A percentile compares a stretch with the other conserved stretches of the same genome.
Evolutionary conservation across 2,329 filamentous ascomycete species (phyloP).

Genomic region (Decorospora gaudefroyi): DNA sequence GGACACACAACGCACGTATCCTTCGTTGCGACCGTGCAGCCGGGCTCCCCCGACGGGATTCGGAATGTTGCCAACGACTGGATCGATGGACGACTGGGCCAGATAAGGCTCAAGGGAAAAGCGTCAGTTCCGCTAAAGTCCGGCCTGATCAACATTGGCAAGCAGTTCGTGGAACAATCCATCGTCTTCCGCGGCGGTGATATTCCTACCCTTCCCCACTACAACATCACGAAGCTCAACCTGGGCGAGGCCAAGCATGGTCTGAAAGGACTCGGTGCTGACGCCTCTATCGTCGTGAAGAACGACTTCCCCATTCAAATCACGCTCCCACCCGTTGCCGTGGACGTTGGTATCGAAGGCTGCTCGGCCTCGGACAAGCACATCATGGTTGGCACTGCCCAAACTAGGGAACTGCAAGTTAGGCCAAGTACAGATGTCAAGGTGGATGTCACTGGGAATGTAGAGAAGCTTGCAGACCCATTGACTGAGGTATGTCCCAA

Average conservation of each 20-base stretch:
- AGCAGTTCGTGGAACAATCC: slow-evolving; percentile 73
- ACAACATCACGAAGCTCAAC: slow-evolving; percentile 80
- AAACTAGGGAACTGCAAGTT: slow-evolving; percentile 69
- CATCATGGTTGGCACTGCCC: slow-evolving; percentile 78
- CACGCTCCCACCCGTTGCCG: slow-evolving; percentile 76
- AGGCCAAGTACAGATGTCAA: slow-evolving; percentile 69
- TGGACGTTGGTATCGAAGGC: slow-evolving; percentile 82
- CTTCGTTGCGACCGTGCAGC: slow-evolving; percentile 74
- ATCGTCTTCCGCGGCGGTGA: slow-evolving; percentile 75
- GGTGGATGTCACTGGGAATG: slow-evolving; percentile 71
- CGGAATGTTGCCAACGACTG: slow-evolving; percentile 84
- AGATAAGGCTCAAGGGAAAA: slow-evolving; percentile 72
- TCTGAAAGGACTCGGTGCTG: slow-evolving; percentile 72
- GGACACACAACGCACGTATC: slow-evolving; percentile 78
- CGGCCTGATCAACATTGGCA: slow-evolving; percentile 78
- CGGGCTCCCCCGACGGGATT: slow-evolving; percentile 77
- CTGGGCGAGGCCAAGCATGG: slow-evolving; percentile 70
- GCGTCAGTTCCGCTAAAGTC: slow-evolving; percentile 75
- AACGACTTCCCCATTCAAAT: slow-evolving; percentile 81
- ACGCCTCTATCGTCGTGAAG: slow-evolving; percentile 71
- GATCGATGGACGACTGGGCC: slow-evolving; percentile 75
- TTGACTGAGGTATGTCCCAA: slow-evolving; percentile 76
- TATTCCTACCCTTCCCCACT: slow-evolving; percentile 76
- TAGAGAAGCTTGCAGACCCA: slow-evolving; percentile 73
- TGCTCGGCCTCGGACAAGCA: slow-evolving; percentile 72